Evolutionary conservation across 805 yeast genomes (phyloP), one percentile per base, ranked within the genome.

Genomic region (Wickerhamiella kurtzmanii): DNA sequence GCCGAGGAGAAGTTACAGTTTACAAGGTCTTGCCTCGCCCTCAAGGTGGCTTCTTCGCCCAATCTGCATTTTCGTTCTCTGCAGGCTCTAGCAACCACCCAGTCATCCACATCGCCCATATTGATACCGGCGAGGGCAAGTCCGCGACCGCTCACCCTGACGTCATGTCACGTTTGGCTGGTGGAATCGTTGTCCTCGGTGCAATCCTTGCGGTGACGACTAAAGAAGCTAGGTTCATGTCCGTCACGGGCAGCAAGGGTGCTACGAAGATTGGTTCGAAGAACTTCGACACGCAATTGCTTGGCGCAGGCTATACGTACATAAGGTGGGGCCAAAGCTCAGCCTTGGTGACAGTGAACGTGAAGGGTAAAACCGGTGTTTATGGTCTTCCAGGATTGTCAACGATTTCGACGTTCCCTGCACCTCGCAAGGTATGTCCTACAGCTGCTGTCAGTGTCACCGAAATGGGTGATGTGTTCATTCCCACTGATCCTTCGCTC

Each of bases 1-100:
- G 76, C 47, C 65, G 66, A 15, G 96, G 96, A 16, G 82, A 83
- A 47, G 58, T 86, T 11, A 50, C 80, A 22, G 70, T 77, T 0
- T 84, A 73, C 63, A 77, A 79, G 56, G 63, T 88, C 2, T 59
- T 78, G 3, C 94, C 94, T 1, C 72, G 71, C 39, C 65, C 71
- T 0, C 63, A 71, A 41, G 92, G 89, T 0, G 67, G 77, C 44
- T 52, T 49, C 43, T 47, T 39, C 15, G 82, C 77, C 0, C 71
- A 71, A 21, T 71, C 71, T 48, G 67, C 74, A 5, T 79, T 70
- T 37, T 60, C 65, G 0, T 63, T 73, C 4, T 71, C 70, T 37
- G 66, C 76, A 0, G 74, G 75, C 42, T 76, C 72, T 28, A 66
- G 75, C 1, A 36, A 18, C 19, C 19, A 16, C 8, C 70, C 74